Conservation (phyloP, 1,284 basidiomycete species). For the Bondarzewia mesenterica region DNA sequence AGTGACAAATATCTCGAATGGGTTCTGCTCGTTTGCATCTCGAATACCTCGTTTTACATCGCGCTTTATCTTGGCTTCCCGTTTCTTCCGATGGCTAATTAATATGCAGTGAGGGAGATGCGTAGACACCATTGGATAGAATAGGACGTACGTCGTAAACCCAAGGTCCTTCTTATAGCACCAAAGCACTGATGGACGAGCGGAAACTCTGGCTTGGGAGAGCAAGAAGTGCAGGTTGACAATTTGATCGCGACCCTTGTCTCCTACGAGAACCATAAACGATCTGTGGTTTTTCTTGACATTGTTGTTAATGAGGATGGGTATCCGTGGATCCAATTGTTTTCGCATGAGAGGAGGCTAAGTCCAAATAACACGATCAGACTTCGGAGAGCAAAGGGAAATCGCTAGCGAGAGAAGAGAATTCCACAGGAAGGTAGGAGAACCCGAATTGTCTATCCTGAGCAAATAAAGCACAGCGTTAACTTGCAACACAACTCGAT, state of each 20-base stretch:
- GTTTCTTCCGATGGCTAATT: slow-evolving; percentile 88
- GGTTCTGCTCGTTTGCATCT: slow-evolving; percentile 92
- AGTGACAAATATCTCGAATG: slow-evolving; percentile 97
- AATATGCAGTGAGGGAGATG: neutral
- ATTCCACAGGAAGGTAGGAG: too few relatives aligned
- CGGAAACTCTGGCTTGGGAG: slow-evolving; percentile 84
- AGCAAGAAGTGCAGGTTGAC: slow-evolving; percentile 95
- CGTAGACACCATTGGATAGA: neutral
- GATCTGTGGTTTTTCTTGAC: slow-evolving; percentile 90
- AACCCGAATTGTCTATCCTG: too few relatives aligned
- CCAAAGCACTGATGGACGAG: slow-evolving; percentile 89
- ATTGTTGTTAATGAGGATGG: slow-evolving; percentile 89
- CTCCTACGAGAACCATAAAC: slow-evolving; percentile 96
- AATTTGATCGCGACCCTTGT: slow-evolving; percentile 92
- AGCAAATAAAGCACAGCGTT: too few relatives aligned
- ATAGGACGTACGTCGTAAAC: slow-evolving; percentile 69
- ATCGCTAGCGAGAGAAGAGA: too few relatives aligned
- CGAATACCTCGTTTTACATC: slow-evolving; percentile 91
- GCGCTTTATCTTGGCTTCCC: slow-evolving; percentile 90
- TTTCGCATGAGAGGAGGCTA: slow-evolving; percentile 52
- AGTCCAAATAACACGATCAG: neutral
- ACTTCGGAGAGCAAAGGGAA: too few relatives aligned
- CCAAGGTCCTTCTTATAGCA: slow-evolving; percentile 97
- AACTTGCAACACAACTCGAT: neutral
- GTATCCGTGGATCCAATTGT: slow-evolving; percentile 88